Base-by-base conservation (phyloP, 495 filamentous ascomycete species). In the Lineolata rhizophorae region DNA sequence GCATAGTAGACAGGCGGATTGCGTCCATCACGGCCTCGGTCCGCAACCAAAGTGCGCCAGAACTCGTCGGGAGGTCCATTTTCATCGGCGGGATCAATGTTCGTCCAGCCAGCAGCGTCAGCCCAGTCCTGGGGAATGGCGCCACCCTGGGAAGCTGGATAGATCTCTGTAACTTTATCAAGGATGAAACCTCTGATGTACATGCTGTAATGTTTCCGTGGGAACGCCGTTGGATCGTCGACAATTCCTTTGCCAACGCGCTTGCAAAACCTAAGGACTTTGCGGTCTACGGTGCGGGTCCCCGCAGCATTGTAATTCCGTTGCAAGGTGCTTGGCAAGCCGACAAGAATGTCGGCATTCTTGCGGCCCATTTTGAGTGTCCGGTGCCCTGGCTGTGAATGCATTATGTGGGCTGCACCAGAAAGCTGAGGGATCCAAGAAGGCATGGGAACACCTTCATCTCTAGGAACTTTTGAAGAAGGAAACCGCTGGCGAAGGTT, bases 31-130 rank as follows among this genome's bases (percentile, higher is more conserved):
- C 29, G 37, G n/a, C 52, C 50, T 17, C 58, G 31, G 36, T 59
- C 53, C 17, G 46, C 55, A 0, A 61, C 55, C 0, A 61, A 28
- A 0, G 58, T 60, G 2, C 56, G 35, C 56, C 54, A 60, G 28
- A 60, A 53, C 5, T 43, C 42, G 4, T 56, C 52, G 1, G 51
- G 51, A n/a, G n/a, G n/a, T n/a, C n/a, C n/a, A n/a, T n/a, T n/a
- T n/a, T n/a, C n/a, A n/a, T n/a, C n/a, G n/a, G n/a, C n/a, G 3
- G 48, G 46, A 21, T 44, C 33, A 27, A 38, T 27, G 2, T 26
- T 19, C 29, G 27, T 14, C 47, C 50, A 38, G 20, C 31, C 36
- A 11, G 29, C 51, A 6, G 46, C 22, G 5, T 37, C 20, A 2
- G 31, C 16, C 46, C 48, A 51, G n/a, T 35, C 20, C 3, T 12